A percentile compares a stretch with the other conserved stretches of the same genome.
Conservation (phyloP, 1,284 basidiomycete genomes). For the Filobasidium uniguttulatum region DNA sequence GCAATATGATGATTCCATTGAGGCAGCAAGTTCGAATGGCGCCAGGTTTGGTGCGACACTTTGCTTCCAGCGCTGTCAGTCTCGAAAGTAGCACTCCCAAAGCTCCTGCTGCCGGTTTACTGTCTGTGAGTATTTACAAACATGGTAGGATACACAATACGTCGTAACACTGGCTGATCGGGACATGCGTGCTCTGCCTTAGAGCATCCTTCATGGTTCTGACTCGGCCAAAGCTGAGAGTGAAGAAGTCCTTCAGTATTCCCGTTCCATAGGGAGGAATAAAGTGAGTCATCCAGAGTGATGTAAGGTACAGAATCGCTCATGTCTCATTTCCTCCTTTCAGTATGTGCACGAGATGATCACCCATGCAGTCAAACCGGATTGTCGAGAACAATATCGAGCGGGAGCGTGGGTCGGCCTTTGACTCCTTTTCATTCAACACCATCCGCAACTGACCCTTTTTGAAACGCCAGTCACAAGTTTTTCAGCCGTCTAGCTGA, state of each 20-base stretch:
- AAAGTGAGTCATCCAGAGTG: slow-evolving; percentile 37
- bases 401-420: slow-evolving; percentile 55
- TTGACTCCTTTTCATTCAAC: background rate
- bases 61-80: no score
- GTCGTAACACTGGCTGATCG: no score
- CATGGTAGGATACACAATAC: no score
- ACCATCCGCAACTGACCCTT: background rate
- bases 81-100: no score
- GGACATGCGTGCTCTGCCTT: background rate
- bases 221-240: slow-evolving; percentile 70
- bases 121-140: no score
- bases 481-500: slow-evolving; percentile 67
- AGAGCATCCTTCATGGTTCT: slow-evolving; percentile 58
- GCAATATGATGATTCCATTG: no score
- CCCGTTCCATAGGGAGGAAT: slow-evolving; percentile 65
- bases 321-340: background rate
- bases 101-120: no score
- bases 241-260: slow-evolving; percentile 66
- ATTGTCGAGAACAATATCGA: slow-evolving; percentile 65
- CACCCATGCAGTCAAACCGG: slow-evolving; percentile 71
- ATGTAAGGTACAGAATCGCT: slow-evolving; percentile 40
- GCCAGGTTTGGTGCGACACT: no score
- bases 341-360: slow-evolving; percentile 61
- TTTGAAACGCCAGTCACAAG: slow-evolving; percentile 44
- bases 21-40: no score